Percentiles rank a stretch among this genome's conserved stretches.
These are phyloP conservation scores for Boletellus ananiceps DNA, from an alignment of 768 basidiomycete species.

Conservation along the genomic window DNA sequence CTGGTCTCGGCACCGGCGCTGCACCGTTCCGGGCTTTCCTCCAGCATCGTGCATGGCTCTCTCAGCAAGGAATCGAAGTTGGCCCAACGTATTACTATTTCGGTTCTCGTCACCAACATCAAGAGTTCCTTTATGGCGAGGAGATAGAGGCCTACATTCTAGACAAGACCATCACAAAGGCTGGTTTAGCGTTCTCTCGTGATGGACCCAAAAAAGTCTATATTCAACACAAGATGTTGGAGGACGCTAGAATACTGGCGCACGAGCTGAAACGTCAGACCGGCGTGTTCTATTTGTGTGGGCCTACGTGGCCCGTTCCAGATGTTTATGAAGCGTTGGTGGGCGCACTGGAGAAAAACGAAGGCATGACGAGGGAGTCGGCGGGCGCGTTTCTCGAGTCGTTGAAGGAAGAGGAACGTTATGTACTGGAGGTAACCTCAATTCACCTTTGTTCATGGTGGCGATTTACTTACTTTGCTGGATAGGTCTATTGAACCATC, in stretches of 20 bases:
- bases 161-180: constrained; percentile 79
- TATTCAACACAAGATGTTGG: constrained; percentile 97
- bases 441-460: neutral
- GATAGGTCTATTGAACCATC: constrained; percentile 22
- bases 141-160: constrained; percentile 92
- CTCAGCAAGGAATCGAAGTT: constrained; percentile 68
- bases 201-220: constrained; percentile 92
- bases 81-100: constrained; percentile 99
- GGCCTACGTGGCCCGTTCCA: constrained; percentile 99
- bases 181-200: constrained; percentile 94
- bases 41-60: constrained; percentile 87
- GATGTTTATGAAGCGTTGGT: constrained; percentile 94
- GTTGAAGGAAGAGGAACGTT: constrained; percentile 94
- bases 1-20: constrained; percentile 95
- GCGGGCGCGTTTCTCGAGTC: constrained; percentile 84
- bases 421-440: constrained; percentile 76
- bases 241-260: constrained; percentile 77
- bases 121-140: constrained; percentile 96
- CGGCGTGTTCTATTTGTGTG: constrained; percentile 94
- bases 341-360: constrained; percentile 68
- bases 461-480: constrained; percentile 1
- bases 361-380: constrained; percentile 53
- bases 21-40: constrained; percentile 99
- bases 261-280: constrained; percentile 65
- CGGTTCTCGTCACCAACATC: constrained; percentile 90